Conservation (phyloP, 2,329 filamentous ascomycete species). For the Chrysoporthe austroafricana region DNA sequence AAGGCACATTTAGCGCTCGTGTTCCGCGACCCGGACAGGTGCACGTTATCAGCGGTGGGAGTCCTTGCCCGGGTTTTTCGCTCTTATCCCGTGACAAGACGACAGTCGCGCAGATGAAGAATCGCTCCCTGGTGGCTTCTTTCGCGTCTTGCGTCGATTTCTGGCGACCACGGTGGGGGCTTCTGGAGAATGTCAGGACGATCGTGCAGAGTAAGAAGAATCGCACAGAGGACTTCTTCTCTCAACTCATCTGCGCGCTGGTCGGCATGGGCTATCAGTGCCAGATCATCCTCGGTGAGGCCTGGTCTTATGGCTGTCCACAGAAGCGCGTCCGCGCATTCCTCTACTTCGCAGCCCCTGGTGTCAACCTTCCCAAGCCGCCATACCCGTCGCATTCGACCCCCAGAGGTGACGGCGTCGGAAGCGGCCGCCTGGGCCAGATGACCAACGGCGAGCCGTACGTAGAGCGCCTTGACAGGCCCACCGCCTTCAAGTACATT, state of each 20-base stretch:
- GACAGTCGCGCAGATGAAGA: constrained; percentile 61
- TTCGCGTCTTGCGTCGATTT: constrained; percentile 76
- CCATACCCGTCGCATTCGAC: constrained; percentile 68
- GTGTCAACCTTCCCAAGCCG: constrained; percentile 56
- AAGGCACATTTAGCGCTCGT: constrained; percentile 48
- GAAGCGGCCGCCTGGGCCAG: constrained; percentile 55
- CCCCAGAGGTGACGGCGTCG: constrained; percentile 39
- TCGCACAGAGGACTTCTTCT: constrained; percentile 65
- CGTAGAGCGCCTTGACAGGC: constrained; percentile 51
- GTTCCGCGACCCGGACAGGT: constrained; percentile 66
- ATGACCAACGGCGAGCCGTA: constrained; percentile 65
- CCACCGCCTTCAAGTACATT: constrained; percentile 64
- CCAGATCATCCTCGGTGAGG: constrained; percentile 68
- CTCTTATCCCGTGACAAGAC: constrained; percentile 60
- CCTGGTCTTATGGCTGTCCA: constrained; percentile 68
- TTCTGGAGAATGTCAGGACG: constrained; percentile 76
- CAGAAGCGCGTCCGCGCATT: constrained; percentile 73
- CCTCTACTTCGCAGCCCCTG: constrained; percentile 71
- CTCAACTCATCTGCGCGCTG: constrained; percentile 72
- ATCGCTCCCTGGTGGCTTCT: constrained; percentile 77
- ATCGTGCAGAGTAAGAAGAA: constrained; percentile 57
- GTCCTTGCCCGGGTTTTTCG: constrained; percentile 80
- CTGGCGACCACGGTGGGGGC: constrained; percentile 73
- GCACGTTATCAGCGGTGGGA: constrained; percentile 72
- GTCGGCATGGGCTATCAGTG: constrained; percentile 80